Base-by-base conservation (phyloP, 2,329 filamentous ascomycete genomes). In the Penicillium oxalicum region DNA sequence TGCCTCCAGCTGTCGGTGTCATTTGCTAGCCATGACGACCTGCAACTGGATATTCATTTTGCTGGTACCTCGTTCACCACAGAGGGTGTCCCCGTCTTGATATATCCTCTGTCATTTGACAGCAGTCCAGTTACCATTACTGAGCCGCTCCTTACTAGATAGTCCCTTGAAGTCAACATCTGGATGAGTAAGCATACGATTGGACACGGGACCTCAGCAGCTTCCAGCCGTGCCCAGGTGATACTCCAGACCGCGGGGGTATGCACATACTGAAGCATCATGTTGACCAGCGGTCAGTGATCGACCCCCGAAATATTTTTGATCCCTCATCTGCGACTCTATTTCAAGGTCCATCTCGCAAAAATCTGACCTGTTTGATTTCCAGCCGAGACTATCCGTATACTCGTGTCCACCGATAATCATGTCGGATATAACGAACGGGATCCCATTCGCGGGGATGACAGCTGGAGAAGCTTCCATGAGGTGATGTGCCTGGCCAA, bases 381-480 rank as follows among this genome's bases (percentile, higher is more conserved):
- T 11, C 8, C 11, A 45, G 70, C 87, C 59, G 89, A 98, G 72
- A 95, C 89, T 0, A 96, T 98, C 63, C 88, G 89, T 56, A 93
- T 98, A 57, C 83, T 98, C 34, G 80, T 98, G 51, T 86, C 93
- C 35, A 97, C 91, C 12, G 93, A 98, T 68, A 97, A 94, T 60
- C 93, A 98, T 86, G 93, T 98, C 52, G 93, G 93, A 45, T 97
- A 90, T 70, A 88, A 89, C 64, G 93, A 98, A 71, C 84, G 91
- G 61, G 91, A 98, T 68, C 82, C 88, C 1, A 87, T 93, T 52
- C 88, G 93, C n/a, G 91, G 91, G 56, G 88, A 97, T 67, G 93
- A 98, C 69, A 96, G 90, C 71, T 97, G 91, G 91, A 86, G 84
- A 65, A 89, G 86, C 3, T 98, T 98, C 72, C 87, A 98, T 67